Conservation (phyloP, 2,329 filamentous ascomycete species). For the Daldinia sp. region DNA sequence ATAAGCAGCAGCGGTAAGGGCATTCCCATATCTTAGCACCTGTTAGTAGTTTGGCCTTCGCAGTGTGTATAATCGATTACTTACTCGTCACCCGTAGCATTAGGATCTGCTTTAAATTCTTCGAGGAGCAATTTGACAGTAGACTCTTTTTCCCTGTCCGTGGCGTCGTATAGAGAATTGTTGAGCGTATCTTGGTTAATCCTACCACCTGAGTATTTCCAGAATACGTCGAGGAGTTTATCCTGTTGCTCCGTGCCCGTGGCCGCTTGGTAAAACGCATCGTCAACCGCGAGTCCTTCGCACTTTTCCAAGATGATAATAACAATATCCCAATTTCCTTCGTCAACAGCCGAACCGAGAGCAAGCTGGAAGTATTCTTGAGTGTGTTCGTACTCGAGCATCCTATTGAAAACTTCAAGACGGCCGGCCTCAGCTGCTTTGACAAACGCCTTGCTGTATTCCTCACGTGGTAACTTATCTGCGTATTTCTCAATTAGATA, state of each 20-base stretch:
- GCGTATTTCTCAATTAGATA: constrained; percentile 52
- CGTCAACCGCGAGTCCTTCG: constrained; percentile 48
- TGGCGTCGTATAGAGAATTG: constrained; percentile 50
- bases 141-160: constrained; percentile 49
- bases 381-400: constrained; percentile 49
- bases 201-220: constrained; percentile 49
- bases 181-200: constrained; percentile 47
- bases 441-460: constrained; percentile 52
- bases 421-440: constrained; percentile 51
- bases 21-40: constrained; percentile 46
- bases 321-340: constrained; percentile 52
- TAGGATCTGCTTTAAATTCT: constrained; percentile 48
- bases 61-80: constrained; percentile 15
- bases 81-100: constrained; percentile 52
- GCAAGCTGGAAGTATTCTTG: constrained; percentile 47
- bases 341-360: constrained; percentile 45
- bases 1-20: constrained; percentile 51
- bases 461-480: constrained; percentile 49
- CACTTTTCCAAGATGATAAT: constrained; percentile 48
- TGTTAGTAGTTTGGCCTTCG: constrained; percentile 8
- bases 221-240: constrained; percentile 49
- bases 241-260: constrained; percentile 48
- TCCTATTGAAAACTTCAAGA: constrained; percentile 51
- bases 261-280: constrained; percentile 47
- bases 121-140: constrained; percentile 50